A percentile compares a stretch with the other conserved stretches of the same genome.
Evolutionary conservation across 768 basidiomycete genomes (phyloP).

Genomic region (Gymnopilus junonius): DNA sequence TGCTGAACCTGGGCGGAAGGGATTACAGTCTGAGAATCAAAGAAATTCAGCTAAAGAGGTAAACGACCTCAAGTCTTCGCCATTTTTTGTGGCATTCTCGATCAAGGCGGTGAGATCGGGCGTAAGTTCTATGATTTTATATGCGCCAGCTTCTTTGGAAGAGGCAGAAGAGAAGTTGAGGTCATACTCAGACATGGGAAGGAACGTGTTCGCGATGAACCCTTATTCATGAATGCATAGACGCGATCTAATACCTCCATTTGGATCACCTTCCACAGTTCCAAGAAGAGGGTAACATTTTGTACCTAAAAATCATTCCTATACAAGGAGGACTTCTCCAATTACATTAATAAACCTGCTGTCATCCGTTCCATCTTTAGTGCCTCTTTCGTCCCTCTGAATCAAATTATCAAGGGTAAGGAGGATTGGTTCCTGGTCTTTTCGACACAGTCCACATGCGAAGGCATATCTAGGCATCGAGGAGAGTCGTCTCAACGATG

Average conservation of each 20-base stretch:
- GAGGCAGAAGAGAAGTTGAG: conserved; percentile 57
- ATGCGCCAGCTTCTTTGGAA: conserved; percentile 53
- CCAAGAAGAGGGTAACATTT: neutral
- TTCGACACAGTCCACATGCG: neutral
- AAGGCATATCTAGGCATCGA: conserved; percentile 43
- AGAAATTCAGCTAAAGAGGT: neutral
- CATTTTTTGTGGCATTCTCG: conserved; percentile 50
- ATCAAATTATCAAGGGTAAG: conserved; percentile 14
- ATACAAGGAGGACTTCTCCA: conserved; percentile 20
- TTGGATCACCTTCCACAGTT: no score
- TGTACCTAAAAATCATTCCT: conserved; percentile 8
- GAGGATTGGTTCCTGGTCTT: conserved; percentile 16
- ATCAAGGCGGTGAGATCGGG: conserved; percentile 66
- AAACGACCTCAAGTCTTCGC: conserved; percentile 24
- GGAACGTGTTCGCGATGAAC: neutral
- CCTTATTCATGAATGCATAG: neutral
- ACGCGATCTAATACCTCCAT: neutral
- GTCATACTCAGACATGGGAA: conserved; percentile 51
- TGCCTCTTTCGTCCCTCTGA: conserved; percentile 8
- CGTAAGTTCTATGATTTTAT: conserved; percentile 75
- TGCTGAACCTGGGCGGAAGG: conserved; percentile 55
- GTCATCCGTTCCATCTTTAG: conserved; percentile 10
- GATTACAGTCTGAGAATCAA: conserved; percentile 4
- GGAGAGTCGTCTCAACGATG: conserved; percentile 85
- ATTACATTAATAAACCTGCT: conserved; percentile 22